Percentiles rank a stretch among this genome's conserved stretches.
Evolutionary conservation across 768 basidiomycete species (phyloP).

Genomic region (Rubroboletus pulcherrimus): DNA sequence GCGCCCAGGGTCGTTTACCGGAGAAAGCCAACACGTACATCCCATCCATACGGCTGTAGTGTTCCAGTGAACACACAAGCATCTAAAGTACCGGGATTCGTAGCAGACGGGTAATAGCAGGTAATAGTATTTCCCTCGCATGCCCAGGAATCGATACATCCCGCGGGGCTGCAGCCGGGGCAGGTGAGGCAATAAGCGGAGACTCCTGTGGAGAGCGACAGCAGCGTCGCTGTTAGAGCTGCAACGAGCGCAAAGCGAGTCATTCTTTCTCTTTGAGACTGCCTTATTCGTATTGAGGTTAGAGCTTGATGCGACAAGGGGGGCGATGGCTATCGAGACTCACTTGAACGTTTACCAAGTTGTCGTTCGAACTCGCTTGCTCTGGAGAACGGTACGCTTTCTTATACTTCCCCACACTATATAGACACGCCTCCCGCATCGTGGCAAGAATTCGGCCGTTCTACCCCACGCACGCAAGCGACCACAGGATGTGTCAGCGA

Average conservation of each 20-base stretch:
- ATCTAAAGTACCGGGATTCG: not conserved
- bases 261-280: not conserved
- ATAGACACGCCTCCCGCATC: not conserved
- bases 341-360: not conserved
- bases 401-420: not conserved
- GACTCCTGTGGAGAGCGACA: not conserved
- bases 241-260: not conserved
- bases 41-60: no score
- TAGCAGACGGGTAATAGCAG: not conserved
- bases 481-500: not conserved
- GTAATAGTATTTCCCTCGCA: not conserved
- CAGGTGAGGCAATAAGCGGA: not conserved
- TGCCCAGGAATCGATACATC: slow-evolving; percentile 6
- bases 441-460: not conserved
- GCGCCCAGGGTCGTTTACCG: not conserved
- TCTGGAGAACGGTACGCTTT: not conserved
- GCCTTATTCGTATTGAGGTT: not conserved
- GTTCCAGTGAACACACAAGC: not conserved
- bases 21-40: not conserved
- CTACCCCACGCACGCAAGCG: not conserved
- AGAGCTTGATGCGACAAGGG: not conserved
- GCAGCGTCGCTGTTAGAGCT: not conserved
- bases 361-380: not conserved
- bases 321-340: not conserved
- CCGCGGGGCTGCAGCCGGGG: not conserved